Evolutionary conservation across 495 filamentous ascomycete genomes (phyloP), one percentile per base, ranked within the genome.

Genomic region (Pseudomonodictys pantanalensis): DNA sequence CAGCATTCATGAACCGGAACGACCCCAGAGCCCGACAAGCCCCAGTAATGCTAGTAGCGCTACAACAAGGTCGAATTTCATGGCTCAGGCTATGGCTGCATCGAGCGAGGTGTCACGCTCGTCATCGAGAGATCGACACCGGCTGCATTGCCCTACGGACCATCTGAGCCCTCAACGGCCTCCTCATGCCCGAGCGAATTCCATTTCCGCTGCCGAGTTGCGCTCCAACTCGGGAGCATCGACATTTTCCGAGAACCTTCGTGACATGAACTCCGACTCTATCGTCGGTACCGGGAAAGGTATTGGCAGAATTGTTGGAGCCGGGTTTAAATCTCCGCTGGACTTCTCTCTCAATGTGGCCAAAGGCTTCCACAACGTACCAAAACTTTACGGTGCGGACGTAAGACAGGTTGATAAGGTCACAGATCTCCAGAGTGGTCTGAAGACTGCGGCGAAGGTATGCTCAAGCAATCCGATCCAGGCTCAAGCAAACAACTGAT

Each of bases 291-390:
- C 84, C 5, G 79, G 83, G 23, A 88, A 83, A 62, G 81, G 84
- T 12, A 75, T 88, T 32, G 74, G 76, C 11, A 84, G 86, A 33
- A 86, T 93, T 43, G 80, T 91, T 4, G 79, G 79, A 29, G 83
- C 85, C 17, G 81, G 83, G n/a, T 72, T 92, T 50, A 83, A 86
- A 71, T 84, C 86, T 0, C 90, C 90, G 0, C 86, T 91, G 74
- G 90, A 95, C 60, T 82, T 93, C 55, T 85, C 88, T 11, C 75
- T 95, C 38, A 86, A 83, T 12, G 68, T 95, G 2, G 84, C 91
- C 0, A 88, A 86, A 70, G 91, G 91, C 8, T 95, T 95, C 62
- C 88, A 95, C 69, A 95, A 95, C 66, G 84, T 83, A 0, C 89
- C 90, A 0, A 86, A 82, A 52, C 71, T 95, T 1, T 93, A 92